Evolutionary conservation across 352 stramenopile species (phyloP).

Genomic region (Pythium phragmitis): DNA sequence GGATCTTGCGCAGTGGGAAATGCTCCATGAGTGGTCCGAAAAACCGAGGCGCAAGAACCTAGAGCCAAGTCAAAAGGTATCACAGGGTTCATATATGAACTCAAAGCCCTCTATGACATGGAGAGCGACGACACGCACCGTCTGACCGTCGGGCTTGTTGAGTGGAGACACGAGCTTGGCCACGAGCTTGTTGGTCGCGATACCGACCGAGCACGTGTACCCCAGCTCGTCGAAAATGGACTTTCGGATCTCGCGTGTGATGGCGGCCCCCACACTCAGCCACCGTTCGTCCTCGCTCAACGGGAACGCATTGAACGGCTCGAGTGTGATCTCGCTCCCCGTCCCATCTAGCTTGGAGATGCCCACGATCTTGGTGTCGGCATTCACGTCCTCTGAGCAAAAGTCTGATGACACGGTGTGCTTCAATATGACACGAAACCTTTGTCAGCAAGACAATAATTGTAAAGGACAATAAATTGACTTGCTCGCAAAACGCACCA

Average conservation of each 20-base stretch:
- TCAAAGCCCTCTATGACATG: neutral
- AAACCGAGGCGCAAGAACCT: constrained; percentile 51
- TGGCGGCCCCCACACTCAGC: constrained; percentile 59
- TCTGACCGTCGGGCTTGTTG: constrained; percentile 83
- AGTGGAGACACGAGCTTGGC: constrained; percentile 77
- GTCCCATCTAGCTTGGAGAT: constrained; percentile 39
- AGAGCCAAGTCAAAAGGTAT: too few species aligned
- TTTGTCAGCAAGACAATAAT: neutral
- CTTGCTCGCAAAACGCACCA: constrained; percentile 27
- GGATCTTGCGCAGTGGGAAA: constrained; percentile 71
- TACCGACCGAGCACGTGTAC: constrained; percentile 80
- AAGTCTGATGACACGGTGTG: constrained; percentile 55
- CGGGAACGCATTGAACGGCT: constrained; percentile 44
- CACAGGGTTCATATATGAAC: too few species aligned
- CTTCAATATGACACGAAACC: constrained; percentile 19
- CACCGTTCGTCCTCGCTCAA: constrained; percentile 63
- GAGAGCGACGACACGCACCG: constrained; percentile 27
- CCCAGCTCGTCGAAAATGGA: constrained; percentile 57
- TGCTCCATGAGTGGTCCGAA: constrained; percentile 62
- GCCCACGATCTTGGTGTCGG: constrained; percentile 73
- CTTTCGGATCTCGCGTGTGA: constrained; percentile 73
- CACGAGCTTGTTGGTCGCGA: constrained; percentile 77
- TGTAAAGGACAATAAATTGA: neutral
- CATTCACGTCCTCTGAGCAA: constrained; percentile 51
- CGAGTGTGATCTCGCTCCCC: constrained; percentile 31